Evolutionary conservation across 2,329 filamentous ascomycete species (phyloP).

Genomic region (Phoma herbarum): DNA sequence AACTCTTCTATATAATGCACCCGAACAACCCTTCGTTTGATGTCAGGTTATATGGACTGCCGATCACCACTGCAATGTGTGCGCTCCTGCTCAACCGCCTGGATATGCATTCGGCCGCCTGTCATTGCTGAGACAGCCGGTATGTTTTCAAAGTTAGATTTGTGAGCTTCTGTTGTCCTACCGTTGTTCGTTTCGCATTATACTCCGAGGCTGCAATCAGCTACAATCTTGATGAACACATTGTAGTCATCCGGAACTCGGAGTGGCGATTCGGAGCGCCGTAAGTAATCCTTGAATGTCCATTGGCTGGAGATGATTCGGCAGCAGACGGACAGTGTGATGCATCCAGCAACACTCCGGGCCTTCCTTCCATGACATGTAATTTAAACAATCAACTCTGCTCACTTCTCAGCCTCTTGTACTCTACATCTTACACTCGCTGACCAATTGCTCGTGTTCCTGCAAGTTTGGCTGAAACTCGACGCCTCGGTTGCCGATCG

Average conservation of each 20-base stretch:
- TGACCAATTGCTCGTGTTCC: slow-evolving; percentile 5
- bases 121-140: too few relatives aligned
- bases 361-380: slow-evolving; percentile 8
- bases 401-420: slow-evolving; percentile 7
- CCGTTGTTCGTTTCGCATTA: too few relatives aligned
- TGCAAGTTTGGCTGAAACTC: neutral
- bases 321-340: slow-evolving; percentile 7
- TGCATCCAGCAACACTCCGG: slow-evolving; percentile 15
- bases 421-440: neutral
- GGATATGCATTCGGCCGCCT: too few relatives aligned
- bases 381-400: slow-evolving; percentile 19
- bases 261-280: slow-evolving; percentile 18
- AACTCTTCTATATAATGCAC: too few relatives aligned
- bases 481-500: slow-evolving; percentile 15
- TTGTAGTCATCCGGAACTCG: slow-evolving; percentile 13
- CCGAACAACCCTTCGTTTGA: too few relatives aligned
- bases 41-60: too few relatives aligned
- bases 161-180: too few relatives aligned
- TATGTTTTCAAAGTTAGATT: too few relatives aligned
- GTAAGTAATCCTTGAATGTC: slow-evolving; percentile 13
- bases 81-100: too few relatives aligned
- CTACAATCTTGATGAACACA: neutral
- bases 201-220: neutral
- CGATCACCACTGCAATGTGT: too few relatives aligned
- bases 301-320: slow-evolving; percentile 21